These are phyloP conservation scores for Rhizopus stolonifer DNA, from an alignment of 371 early-diverging fungal species.

Conservation along the genomic window DNA sequence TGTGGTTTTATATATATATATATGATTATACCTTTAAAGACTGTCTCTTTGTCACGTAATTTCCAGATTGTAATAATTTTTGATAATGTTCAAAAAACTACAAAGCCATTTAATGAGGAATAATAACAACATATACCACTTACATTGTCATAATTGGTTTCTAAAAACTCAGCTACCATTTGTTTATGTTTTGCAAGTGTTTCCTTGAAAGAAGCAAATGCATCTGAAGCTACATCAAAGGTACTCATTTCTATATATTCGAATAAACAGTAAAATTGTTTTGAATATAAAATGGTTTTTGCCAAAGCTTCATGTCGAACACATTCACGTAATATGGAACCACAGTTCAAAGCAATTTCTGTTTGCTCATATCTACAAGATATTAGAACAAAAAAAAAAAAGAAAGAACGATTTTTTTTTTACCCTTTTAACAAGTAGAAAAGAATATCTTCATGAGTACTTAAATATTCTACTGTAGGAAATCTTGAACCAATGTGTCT, in stretches of 20 bases:
- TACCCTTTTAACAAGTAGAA: constrained; percentile 82
- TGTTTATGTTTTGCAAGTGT: constrained; percentile 90
- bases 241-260: constrained; percentile 94
- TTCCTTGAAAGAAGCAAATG: constrained; percentile 97
- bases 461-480: constrained; percentile 95
- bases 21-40: constrained; percentile 87
- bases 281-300: constrained; percentile 79
- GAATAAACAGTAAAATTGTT: constrained; percentile 89
- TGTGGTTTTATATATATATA: no score
- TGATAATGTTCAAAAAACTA: constrained; percentile 92
- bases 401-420: no score
- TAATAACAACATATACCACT: not conserved
- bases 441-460: constrained; percentile 78
- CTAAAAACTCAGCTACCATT: constrained; percentile 88
- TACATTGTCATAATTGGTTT: constrained; percentile 85
- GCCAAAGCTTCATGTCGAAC: constrained; percentile 92
- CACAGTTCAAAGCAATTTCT: constrained; percentile 95
- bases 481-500: constrained; percentile 92
- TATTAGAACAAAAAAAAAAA: not conserved
- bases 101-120: not conserved
- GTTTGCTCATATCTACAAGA: constrained; percentile 81
- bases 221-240: constrained; percentile 97
- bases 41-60: constrained; percentile 98
- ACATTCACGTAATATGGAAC: constrained; percentile 95
- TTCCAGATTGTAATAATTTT: constrained; percentile 79